Evolutionary conservation across 345 rosid genomes (phyloP), one percentile per base, ranked within the genome.

Genomic region (Pelargonium nanum): DNA sequence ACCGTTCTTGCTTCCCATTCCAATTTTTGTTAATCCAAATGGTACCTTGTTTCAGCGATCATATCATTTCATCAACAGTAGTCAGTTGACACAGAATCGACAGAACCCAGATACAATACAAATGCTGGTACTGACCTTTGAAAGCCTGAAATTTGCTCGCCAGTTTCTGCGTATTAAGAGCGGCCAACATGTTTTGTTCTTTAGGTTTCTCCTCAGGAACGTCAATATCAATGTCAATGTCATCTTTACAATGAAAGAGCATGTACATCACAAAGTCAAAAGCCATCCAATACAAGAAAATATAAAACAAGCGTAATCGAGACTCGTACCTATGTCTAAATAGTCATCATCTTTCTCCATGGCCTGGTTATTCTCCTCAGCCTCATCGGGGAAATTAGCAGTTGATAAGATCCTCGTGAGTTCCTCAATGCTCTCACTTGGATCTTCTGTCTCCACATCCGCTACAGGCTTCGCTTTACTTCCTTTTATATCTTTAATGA

Each of bases 161-260:
- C 73, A 87, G 71, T 57, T 85, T 87, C 74, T 86, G 83, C 70
- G 85, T 89, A 67, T 77, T 89, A 62, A 85, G 72, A 65, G 75
- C 77, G 34, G 84, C 71, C 79, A 89, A 57, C 55, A 78, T 74
- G 62, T 88, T 83, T 67, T 77, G 87, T 57, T 86, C 89, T 75
- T 75, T 84, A 24, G 80, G 83, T 79, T 85, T 85, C 72, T 74
- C 84, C 62, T 45, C 78, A 48, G 65, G 60, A 71, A 79, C 94
- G 10, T 78, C 91, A 0, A 87, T 85, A 4, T 76, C 94, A 0
- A 91, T 70, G 70, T 87, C 83, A 40, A 92, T 92, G 71, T 89
- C 97, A 82, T 92, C 98, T 89, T 76, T 58, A 65, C 51, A 66
- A 16, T 10, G 0, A 40, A 61, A 53, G 44, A 68, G 30, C 19